Conservation (phyloP, 768 basidiomycete genomes). For the Suillus weaverae region DNA sequence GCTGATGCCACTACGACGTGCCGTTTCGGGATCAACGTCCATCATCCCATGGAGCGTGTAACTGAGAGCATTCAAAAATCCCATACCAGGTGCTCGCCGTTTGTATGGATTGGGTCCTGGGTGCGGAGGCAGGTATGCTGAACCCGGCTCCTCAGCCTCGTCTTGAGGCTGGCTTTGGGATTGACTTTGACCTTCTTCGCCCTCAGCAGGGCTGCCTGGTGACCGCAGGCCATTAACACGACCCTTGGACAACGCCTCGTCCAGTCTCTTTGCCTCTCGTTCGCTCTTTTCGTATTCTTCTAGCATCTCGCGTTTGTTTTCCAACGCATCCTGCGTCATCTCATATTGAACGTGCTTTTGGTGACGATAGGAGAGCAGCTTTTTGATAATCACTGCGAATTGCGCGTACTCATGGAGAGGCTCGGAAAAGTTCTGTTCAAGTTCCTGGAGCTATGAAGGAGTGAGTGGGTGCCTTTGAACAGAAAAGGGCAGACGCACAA, state of each 20-base stretch:
- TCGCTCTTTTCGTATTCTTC: conserved; percentile 93
- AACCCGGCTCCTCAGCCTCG: conserved; percentile 43
- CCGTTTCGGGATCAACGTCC: conserved; percentile 97
- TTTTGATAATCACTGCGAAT: conserved; percentile 93
- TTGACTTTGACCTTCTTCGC: conserved; percentile 22
- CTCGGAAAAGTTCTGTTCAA: conserved; percentile 94
- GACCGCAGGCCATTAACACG: conserved; percentile 34
- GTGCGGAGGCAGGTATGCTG: conserved; percentile 68
- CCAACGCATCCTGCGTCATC: conserved; percentile 90
- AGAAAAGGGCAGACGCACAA: conserved; percentile 51
- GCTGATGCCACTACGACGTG: conserved; percentile 87
- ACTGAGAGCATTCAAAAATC: conserved; percentile 85
- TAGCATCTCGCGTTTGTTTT: conserved; percentile 78
- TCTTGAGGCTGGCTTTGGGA: conserved; percentile 21
- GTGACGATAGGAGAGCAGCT: conserved; percentile 90
- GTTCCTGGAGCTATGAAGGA: conserved; percentile 73
- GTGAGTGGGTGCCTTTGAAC: not conserved
- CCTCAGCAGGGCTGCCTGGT: conserved; percentile 28
- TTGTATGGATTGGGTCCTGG: conserved; percentile 74
- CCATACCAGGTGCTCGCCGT: conserved; percentile 74
- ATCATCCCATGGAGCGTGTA: conserved; percentile 98
- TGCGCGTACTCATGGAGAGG: conserved; percentile 95
- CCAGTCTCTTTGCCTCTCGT: conserved; percentile 83
- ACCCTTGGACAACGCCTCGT: conserved; percentile 77
- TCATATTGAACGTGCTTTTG: conserved; percentile 98